Conservation (phyloP, 2,329 filamentous ascomycete species). For the Coniochaeta sp. region DNA sequence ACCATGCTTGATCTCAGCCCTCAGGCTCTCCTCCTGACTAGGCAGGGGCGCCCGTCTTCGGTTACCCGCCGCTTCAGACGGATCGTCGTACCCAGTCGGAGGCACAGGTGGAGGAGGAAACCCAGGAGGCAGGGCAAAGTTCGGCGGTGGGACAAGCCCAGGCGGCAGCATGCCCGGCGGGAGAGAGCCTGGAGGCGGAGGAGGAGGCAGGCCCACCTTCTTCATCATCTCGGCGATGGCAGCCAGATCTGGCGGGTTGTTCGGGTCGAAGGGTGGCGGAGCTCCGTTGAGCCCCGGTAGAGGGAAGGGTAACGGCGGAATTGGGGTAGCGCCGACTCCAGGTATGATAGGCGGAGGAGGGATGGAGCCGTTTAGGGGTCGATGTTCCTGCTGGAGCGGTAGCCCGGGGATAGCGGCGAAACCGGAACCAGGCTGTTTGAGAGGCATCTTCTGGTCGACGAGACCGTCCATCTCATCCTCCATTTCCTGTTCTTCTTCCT, state of each 20-base stretch:
- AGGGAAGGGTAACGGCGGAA: conserved; percentile 44
- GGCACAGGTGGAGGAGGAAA: conserved; percentile 28
- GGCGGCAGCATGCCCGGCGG: conserved; percentile 25
- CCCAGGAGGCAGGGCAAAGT: conserved; percentile 19
- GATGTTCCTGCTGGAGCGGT: conserved; percentile 28
- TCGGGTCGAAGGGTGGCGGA: conserved; percentile 44
- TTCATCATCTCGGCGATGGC: conserved; percentile 59
- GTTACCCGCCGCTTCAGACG: conserved; percentile 22
- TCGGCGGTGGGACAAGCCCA: conserved; percentile 11
- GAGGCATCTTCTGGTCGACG: conserved; percentile 79
- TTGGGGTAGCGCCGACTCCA: conserved; percentile 35
- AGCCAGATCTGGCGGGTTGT: conserved; percentile 52
- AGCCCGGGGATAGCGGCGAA: conserved; percentile 55
- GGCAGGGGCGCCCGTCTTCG: conserved; percentile 64
- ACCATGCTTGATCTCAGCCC: conserved; percentile 64
- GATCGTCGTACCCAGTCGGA: conserved; percentile 27
- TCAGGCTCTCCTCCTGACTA: conserved; percentile 75
- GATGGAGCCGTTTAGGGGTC: conserved; percentile 16
- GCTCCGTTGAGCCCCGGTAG: conserved; percentile 40
- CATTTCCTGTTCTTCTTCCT: conserved; percentile 88
- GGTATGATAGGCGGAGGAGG: conserved; percentile 33
- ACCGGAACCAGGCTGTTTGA: conserved; percentile 44
- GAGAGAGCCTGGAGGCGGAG: conserved; percentile 39
- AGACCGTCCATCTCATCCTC: conserved; percentile 91
- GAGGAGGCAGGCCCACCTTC: conserved; percentile 55